Conservation (phyloP, 768 basidiomycete species). For the Hericium rajendrae region DNA sequence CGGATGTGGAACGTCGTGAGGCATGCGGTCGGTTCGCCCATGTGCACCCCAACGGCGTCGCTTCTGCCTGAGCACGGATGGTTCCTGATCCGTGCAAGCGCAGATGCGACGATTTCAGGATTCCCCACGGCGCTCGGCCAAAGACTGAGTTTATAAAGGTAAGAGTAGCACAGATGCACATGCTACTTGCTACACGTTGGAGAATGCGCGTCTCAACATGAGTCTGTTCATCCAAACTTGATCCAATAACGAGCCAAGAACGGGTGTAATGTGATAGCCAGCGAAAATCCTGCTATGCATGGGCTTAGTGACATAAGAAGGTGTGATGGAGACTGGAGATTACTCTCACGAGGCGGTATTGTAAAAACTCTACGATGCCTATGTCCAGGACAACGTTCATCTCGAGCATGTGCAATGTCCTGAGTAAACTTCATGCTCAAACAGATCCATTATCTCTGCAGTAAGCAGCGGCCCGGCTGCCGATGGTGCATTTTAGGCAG, state of each 20-base stretch:
- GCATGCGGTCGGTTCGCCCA: neutral
- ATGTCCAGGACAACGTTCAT: too few species aligned
- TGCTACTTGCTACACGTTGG: neutral
- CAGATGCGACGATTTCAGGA: neutral
- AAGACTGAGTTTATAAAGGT: neutral
- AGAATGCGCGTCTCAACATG: neutral
- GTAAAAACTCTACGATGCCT: neutral
- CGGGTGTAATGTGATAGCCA: neutral
- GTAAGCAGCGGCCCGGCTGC: too few species aligned
- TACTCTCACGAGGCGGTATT: neutral
- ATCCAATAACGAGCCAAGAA: neutral
- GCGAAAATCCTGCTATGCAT: neutral
- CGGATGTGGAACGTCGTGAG: neutral
- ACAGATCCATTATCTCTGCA: too few species aligned
- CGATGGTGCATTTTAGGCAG: neutral
- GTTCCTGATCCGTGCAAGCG: neutral
- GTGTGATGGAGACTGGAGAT: neutral
- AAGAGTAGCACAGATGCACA: too few species aligned
- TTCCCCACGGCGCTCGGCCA: neutral
- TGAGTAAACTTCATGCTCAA: too few species aligned
- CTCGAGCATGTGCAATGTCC: too few species aligned
- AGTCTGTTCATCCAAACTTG: neutral
- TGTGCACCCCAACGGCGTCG: neutral
- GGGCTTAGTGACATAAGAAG: neutral
- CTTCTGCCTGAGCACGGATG: neutral